Evolutionary conservation across 179 eudicot genomes (phyloP).

Genomic region (Silene coronaria): DNA sequence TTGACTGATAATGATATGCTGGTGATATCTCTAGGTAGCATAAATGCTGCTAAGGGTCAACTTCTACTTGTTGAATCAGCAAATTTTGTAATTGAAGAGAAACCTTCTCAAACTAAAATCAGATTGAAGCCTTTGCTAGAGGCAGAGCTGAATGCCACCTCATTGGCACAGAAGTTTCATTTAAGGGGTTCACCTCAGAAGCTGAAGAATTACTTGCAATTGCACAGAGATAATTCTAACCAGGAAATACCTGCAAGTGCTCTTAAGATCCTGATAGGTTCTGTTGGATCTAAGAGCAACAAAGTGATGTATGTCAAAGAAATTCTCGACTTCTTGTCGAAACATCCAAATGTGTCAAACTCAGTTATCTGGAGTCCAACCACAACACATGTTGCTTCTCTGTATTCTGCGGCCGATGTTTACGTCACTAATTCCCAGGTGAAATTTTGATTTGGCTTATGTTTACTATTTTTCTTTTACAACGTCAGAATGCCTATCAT

Average conservation of each 20-base stretch:
- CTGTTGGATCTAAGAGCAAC: constrained; percentile 95
- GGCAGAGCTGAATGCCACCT: constrained; percentile 31
- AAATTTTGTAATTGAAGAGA: constrained; percentile 35
- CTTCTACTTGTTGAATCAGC: constrained; percentile 84
- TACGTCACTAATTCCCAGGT: constrained; percentile 97
- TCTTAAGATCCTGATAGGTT: constrained; percentile 83
- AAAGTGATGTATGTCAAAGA: constrained; percentile 73
- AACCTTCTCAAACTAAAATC: constrained; percentile 29
- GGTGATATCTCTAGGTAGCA: constrained; percentile 79
- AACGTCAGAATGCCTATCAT: background rate
- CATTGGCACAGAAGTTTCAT: constrained; percentile 29
- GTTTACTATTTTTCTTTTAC: background rate
- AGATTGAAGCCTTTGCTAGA: constrained; percentile 16
- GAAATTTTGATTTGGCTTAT: background rate
- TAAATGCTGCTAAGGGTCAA: constrained; percentile 92
- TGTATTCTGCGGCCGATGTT: constrained; percentile 94
- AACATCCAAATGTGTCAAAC: constrained; percentile 58
- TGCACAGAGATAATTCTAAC: constrained; percentile 24
- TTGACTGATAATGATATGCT: constrained; percentile 80
- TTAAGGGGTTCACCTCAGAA: constrained; percentile 40
- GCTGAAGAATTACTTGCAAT: constrained; percentile 13
- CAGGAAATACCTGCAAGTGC: constrained; percentile 33
- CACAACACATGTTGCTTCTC: constrained; percentile 85
- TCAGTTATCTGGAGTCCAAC: constrained; percentile 88
- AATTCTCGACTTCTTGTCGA: constrained; percentile 51